Evolutionary conservation across 2,329 filamentous ascomycete genomes (phyloP).

Genomic region (Pseudocercospora vitis): DNA sequence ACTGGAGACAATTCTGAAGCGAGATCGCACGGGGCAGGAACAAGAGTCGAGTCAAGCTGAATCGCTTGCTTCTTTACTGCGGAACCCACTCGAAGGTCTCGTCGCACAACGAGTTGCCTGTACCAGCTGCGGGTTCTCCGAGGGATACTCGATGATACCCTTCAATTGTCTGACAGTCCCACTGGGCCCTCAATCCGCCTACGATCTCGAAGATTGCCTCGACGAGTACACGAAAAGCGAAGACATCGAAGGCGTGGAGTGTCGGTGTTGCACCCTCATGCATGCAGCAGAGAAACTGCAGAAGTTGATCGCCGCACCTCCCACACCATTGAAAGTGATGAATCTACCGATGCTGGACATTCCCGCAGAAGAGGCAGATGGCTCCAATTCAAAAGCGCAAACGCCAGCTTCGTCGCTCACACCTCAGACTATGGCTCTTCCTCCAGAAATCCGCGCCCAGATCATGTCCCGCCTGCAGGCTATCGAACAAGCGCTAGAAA

Average conservation of each 20-base stretch:
- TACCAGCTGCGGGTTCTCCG: conserved; percentile 78
- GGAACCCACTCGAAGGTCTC: conserved; percentile 83
- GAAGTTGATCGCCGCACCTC: conserved; percentile 40
- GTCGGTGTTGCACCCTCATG: conserved; percentile 82
- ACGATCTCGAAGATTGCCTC: conserved; percentile 75
- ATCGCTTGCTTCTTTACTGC: conserved; percentile 27
- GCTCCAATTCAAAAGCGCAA: conserved; percentile 23
- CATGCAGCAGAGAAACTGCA: conserved; percentile 55
- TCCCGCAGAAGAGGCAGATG: not conserved
- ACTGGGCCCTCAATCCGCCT: conserved; percentile 64
- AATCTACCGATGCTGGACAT: not conserved
- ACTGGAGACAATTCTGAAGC: conserved; percentile 29
- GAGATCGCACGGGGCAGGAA: conserved; percentile 15
- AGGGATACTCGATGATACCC: conserved; percentile 83
- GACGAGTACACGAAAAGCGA: conserved; percentile 85
- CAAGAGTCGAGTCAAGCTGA: conserved; percentile 11
- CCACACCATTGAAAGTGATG: conserved; percentile 2
- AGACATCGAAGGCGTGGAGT: conserved; percentile 84
- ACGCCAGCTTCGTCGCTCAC: not conserved
- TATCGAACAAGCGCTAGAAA: conserved; percentile 70
- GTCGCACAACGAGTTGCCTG: conserved; percentile 88
- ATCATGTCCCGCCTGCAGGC: conserved; percentile 59
- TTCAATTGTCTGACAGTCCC: conserved; percentile 93
- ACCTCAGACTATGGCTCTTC: conserved; percentile 34
- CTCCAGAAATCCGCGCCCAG: conserved; percentile 46